These are phyloP conservation scores for Candolleomyces efflorescens DNA, from an alignment of 768 basidiomycete species.

Conservation along the genomic window DNA sequence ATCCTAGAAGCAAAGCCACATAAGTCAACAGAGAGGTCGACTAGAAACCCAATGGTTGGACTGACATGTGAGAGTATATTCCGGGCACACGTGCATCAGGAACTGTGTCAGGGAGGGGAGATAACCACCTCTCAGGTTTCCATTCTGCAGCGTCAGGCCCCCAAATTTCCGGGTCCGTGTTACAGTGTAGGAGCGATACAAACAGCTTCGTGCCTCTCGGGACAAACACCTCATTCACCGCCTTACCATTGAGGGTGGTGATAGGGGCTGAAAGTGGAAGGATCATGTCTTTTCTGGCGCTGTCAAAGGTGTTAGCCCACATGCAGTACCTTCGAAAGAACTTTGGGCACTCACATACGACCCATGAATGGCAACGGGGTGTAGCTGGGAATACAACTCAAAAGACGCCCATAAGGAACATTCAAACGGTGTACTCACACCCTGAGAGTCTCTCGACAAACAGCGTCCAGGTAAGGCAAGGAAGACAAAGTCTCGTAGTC, in stretches of 20 bases:
- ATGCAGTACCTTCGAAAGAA: not conserved
- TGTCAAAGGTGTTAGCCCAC: conserved; percentile 1
- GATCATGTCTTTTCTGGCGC: conserved; percentile 15
- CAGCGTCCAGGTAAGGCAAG: conserved; percentile 36
- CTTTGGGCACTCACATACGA: not conserved
- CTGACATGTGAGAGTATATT: conserved; percentile 15
- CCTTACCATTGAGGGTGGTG: conserved; percentile 29
- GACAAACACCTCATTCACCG: conserved; percentile 31
- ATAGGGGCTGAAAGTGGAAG: conserved; percentile 44
- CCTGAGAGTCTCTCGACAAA: conserved; percentile 37
- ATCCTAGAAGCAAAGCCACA: conserved; percentile 5
- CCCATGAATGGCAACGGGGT: not conserved
- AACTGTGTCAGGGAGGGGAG: conserved; percentile 28
- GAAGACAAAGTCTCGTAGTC: conserved; percentile 32
- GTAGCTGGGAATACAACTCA: not conserved
- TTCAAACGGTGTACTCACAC: conserved; percentile 21
- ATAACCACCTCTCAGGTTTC: conserved; percentile 41
- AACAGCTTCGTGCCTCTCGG: conserved; percentile 38
- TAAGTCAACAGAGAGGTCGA: not conserved
- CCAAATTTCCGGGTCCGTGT: conserved; percentile 35
- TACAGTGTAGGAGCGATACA: conserved; percentile 31
- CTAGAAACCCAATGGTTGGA: not conserved
- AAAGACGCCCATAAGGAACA: not conserved
- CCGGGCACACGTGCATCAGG: conserved; percentile 14
- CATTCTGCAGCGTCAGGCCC: conserved; percentile 37